A percentile compares a stretch with the other conserved stretches of the same genome.
Conservation (phyloP, 495 filamentous ascomycete species). For the Penicillium paxilli region DNA sequence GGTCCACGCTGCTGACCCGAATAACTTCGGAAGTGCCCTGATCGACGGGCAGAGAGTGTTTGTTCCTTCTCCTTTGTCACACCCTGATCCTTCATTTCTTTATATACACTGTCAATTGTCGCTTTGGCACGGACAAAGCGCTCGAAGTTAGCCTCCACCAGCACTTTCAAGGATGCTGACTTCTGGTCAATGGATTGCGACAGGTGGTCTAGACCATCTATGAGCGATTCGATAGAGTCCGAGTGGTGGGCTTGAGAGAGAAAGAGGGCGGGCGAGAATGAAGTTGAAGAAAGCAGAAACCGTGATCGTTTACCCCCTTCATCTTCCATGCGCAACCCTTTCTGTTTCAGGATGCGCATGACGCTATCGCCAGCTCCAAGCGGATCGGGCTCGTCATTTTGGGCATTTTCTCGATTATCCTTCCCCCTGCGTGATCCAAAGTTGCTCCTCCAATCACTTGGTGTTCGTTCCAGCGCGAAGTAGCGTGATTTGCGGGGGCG, state of each 20-base stretch:
- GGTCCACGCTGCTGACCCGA: constrained; percentile 48
- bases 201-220: constrained; percentile 77
- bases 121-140: constrained; percentile 94
- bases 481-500: constrained; percentile 75
- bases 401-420: constrained; percentile 72
- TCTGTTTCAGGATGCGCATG: constrained; percentile 71
- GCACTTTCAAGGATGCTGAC: constrained; percentile 88
- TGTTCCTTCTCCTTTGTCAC: constrained; percentile 61
- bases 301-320: constrained; percentile 80
- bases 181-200: constrained; percentile 94
- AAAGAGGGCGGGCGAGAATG: constrained; percentile 89
- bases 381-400: constrained; percentile 89
- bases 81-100: constrained; percentile 91
- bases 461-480: constrained; percentile 74
- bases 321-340: constrained; percentile 81
- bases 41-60: constrained; percentile 58
- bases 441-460: constrained; percentile 65
- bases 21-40: constrained; percentile 57
- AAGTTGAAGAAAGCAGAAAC: constrained; percentile 91
- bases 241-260: constrained; percentile 86
- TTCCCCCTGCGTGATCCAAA: constrained; percentile 69
- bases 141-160: constrained; percentile 97
- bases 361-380: constrained; percentile 80
- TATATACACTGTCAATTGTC: constrained; percentile 97
- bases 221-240: constrained; percentile 75